These are phyloP conservation scores for Saccharomycopsis javanensis DNA, from an alignment of 805 yeast genomes.

Conservation along the genomic window DNA sequence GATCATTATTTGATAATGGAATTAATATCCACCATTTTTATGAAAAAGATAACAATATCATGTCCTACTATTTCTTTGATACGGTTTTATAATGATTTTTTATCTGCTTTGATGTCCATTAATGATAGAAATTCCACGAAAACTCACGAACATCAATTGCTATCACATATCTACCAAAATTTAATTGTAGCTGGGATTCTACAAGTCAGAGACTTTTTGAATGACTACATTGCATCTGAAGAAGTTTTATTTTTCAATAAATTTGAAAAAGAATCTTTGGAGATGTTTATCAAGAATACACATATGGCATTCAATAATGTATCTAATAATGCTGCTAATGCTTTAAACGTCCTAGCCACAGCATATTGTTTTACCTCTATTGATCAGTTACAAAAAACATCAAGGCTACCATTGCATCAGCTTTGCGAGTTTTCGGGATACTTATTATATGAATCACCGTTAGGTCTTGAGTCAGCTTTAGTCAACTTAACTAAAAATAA, in stretches of 20 bases:
- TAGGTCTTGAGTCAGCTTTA: slow-evolving; percentile 3
- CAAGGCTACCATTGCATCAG: background rate
- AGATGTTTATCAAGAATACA: slow-evolving; percentile 5
- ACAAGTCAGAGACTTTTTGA: background rate
- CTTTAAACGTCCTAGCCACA: slow-evolving; percentile 9
- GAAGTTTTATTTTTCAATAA: slow-evolving; percentile 5
- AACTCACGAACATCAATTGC: background rate
- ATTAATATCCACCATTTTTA: background rate
- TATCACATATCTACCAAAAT: slow-evolving; percentile 7
- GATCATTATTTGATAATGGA: slow-evolving; percentile 9
- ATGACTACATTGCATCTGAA: slow-evolving; percentile 10
- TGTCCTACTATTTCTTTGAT: slow-evolving; percentile 14
- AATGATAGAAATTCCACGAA: background rate
- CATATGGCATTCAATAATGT: background rate
- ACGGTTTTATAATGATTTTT: slow-evolving; percentile 9
- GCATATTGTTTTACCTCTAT: slow-evolving; percentile 10
- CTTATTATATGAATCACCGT: slow-evolving; percentile 4
- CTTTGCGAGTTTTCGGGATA: slow-evolving; percentile 5
- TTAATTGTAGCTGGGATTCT: slow-evolving; percentile 13
- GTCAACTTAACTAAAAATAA: background rate
- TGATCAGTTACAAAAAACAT: background rate
- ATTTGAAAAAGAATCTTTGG: slow-evolving; percentile 6
- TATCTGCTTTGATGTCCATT: background rate
- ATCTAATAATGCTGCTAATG: background rate
- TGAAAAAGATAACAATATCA: slow-evolving; percentile 12